These are phyloP conservation scores for Ensete ventricosum DNA, from an alignment of 176 grass and related monocot species.

Conservation along the genomic window DNA sequence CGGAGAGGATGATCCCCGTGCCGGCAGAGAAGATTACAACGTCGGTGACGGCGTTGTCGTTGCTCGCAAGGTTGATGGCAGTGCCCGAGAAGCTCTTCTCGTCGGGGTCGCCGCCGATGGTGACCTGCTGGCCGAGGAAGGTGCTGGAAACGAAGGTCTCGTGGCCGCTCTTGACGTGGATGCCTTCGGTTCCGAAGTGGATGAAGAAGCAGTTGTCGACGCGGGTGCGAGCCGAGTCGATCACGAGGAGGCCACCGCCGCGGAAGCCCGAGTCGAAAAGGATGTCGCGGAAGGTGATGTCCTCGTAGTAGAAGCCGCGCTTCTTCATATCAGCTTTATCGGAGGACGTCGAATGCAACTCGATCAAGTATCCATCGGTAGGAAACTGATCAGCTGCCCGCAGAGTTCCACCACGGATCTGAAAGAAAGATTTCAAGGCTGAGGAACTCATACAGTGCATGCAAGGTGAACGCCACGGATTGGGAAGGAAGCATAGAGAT, in stretches of 20 bases:
- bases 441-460: no score
- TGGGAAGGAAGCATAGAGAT: no score
- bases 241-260: constrained; percentile 53
- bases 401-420: constrained; percentile 61
- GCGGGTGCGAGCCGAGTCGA: constrained; percentile 48
- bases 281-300: constrained; percentile 50
- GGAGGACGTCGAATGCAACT: constrained; percentile 30
- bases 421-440: not conserved
- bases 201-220: constrained; percentile 57
- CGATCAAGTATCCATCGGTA: constrained; percentile 59
- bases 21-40: constrained; percentile 63
- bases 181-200: constrained; percentile 47
- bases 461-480: no score
- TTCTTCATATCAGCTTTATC: not conserved
- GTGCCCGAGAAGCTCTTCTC: constrained; percentile 60
- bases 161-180: constrained; percentile 48
- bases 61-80: constrained; percentile 52
- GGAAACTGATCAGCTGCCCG: constrained; percentile 55
- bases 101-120: constrained; percentile 34
- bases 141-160: constrained; percentile 54
- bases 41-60: constrained; percentile 69
- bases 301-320: constrained; percentile 48
- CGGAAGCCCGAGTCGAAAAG: constrained; percentile 62
- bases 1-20: constrained; percentile 53
- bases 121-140: constrained; percentile 78